Percentiles rank a stretch among this genome's conserved stretches.
These are phyloP conservation scores for Pilatotrama ljubarskyi DNA, from an alignment of 768 basidiomycete species.

Conservation along the genomic window DNA sequence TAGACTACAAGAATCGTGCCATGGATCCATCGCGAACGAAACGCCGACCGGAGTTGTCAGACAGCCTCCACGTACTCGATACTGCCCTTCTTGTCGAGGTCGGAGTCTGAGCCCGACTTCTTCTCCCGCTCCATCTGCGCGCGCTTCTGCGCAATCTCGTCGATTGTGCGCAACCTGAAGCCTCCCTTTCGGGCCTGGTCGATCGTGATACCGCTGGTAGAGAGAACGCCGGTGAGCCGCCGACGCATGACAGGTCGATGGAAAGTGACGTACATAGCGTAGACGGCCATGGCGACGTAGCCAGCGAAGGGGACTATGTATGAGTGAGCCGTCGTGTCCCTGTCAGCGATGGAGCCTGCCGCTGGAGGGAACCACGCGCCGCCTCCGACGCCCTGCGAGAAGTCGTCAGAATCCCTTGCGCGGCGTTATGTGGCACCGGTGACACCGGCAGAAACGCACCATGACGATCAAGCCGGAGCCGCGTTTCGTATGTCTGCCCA, in stretches of 20 bases:
- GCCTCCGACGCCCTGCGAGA: conserved; percentile 52
- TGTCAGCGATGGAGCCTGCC: conserved; percentile 56
- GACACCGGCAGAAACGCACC: conserved; percentile 32
- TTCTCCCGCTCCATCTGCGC: conserved; percentile 14
- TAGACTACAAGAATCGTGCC: conserved; percentile 3
- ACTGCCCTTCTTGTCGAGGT: conserved; percentile 24
- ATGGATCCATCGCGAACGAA: background rate
- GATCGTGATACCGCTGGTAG: conserved; percentile 50
- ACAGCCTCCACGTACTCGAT: conserved; percentile 21
- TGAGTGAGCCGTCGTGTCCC: conserved; percentile 47
- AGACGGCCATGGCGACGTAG: conserved; percentile 56
- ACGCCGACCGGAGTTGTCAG: background rate
- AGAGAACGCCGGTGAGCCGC: conserved; percentile 4
- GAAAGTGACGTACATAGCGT: conserved; percentile 48
- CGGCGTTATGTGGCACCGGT: background rate
- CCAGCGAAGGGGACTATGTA: conserved; percentile 63
- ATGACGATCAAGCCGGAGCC: conserved; percentile 68
- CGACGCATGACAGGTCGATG: background rate
- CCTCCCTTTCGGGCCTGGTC: conserved; percentile 48
- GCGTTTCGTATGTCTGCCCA: conserved; percentile 58
- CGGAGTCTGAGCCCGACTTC: conserved; percentile 7
- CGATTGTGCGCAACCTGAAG: conserved; percentile 51
- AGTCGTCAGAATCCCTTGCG: background rate
- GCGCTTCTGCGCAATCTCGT: conserved; percentile 38
- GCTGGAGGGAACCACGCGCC: conserved; percentile 72